These are phyloP conservation scores for Candida yuanshanica DNA, from an alignment of 805 yeast genomes.

Conservation along the genomic window DNA sequence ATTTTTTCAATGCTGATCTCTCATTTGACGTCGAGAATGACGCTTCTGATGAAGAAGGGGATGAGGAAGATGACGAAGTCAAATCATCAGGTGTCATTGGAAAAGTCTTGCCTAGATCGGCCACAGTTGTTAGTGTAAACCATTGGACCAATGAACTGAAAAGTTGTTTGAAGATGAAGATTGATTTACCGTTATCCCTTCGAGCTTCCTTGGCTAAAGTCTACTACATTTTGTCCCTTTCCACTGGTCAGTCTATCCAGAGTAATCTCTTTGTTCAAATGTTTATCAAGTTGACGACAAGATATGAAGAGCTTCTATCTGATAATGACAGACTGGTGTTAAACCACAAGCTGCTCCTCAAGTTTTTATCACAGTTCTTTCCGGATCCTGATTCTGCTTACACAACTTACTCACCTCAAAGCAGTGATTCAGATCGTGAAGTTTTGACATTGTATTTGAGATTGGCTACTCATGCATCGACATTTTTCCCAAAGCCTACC, in stretches of 20 bases:
- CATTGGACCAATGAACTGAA: conserved; percentile 86
- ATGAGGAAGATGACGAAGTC: conserved; percentile 31
- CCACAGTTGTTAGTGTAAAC: conserved; percentile 67
- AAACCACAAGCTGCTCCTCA: conserved; percentile 30
- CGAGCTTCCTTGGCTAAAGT: conserved; percentile 60
- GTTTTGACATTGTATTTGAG: conserved; percentile 43
- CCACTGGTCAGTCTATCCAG: conserved; percentile 65
- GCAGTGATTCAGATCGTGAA: conserved; percentile 36
- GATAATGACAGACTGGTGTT: conserved; percentile 25
- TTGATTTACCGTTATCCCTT: conserved; percentile 65
- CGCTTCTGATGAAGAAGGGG: conserved; percentile 38
- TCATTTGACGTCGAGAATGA: conserved; percentile 31
- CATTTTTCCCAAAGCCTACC: conserved; percentile 44
- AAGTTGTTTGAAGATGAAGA: conserved; percentile 72
- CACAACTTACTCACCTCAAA: conserved; percentile 30
- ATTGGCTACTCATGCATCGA: conserved; percentile 48
- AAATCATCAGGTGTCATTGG: conserved; percentile 43
- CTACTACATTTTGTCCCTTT: conserved; percentile 64
- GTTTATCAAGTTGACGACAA: conserved; percentile 49
- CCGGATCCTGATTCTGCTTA: conserved; percentile 45
- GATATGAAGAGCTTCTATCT: conserved; percentile 26
- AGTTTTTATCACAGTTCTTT: conserved; percentile 29
- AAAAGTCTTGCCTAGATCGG: conserved; percentile 57
- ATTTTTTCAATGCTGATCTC: conserved; percentile 36
- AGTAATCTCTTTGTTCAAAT: conserved; percentile 55